phyloP scores from a whole-genome alignment of 306 rosid genomes.

The Bauhinia variegata region DNA sequence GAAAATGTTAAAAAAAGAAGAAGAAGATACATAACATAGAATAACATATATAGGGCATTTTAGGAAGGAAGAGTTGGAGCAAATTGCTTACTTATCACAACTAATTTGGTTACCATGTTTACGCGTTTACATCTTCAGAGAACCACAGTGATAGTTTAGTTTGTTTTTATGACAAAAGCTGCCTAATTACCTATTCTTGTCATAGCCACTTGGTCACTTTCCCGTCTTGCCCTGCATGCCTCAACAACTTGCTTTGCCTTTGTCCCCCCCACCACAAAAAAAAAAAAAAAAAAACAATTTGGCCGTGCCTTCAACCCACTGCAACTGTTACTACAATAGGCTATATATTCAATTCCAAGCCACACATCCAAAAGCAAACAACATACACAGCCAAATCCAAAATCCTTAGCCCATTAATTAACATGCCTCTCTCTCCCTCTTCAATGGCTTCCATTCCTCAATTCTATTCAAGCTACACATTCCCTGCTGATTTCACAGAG shows the following conservation, averaged over 20 bases:
- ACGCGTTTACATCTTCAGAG: slow-evolving; percentile 42
- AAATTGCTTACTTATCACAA: not conserved
- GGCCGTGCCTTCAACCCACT: slow-evolving; percentile 17
- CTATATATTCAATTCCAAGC: slow-evolving; percentile 33
- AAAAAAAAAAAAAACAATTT: too few relatives aligned
- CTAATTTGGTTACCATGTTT: not conserved
- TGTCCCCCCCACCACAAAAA: too few relatives aligned
- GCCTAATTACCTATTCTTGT: slow-evolving; percentile 43
- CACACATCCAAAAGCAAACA: slow-evolving; percentile 25
- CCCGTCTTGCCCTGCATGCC: slow-evolving; percentile 3
- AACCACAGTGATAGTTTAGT: slow-evolving; percentile 7
- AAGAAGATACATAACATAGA: too few relatives aligned
- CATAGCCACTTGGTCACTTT: slow-evolving; percentile 42
- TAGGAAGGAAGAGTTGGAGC: too few relatives aligned
- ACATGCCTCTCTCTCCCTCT: slow-evolving; percentile 36
- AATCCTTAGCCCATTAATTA: not conserved
- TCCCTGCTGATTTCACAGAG: slow-evolving; percentile 38
- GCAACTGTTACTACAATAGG: slow-evolving; percentile 18
- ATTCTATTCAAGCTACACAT: slow-evolving; percentile 53
- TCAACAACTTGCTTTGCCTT: slow-evolving; percentile 39
- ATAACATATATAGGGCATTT: too few relatives aligned
- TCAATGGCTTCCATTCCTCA: slow-evolving; percentile 62
- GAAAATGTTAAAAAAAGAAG: too few relatives aligned
- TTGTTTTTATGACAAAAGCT: slow-evolving; percentile 27
- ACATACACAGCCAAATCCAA: not conserved